Percentiles rank a stretch among this genome's conserved stretches.
phyloP scores from a whole-genome alignment of 306 rosid genomes.

The Malus asiatica region DNA sequence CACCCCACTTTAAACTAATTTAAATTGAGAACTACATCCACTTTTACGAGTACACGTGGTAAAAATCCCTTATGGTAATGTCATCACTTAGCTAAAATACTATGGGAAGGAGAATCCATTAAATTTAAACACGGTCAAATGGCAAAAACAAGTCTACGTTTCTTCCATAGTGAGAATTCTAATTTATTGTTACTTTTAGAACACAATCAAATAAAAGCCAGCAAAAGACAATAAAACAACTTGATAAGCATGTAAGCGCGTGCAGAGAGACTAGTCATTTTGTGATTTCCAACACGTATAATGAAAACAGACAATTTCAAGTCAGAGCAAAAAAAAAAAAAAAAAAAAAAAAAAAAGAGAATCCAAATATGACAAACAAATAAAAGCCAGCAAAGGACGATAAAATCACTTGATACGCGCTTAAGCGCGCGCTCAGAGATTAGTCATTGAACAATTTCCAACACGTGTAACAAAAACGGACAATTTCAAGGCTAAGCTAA shows the following conservation, averaged over 20 bases:
- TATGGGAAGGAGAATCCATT: background rate
- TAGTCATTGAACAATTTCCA: background rate
- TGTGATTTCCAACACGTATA: background rate
- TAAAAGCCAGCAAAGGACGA: background rate
- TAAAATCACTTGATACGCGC: too few relatives aligned
- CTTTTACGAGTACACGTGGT: background rate
- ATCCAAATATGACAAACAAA: background rate
- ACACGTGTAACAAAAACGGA: background rate
- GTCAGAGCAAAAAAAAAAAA: background rate
- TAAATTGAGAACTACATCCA: background rate
- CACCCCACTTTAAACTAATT: too few relatives aligned
- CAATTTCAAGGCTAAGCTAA: background rate
- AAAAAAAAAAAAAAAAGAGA: background rate
- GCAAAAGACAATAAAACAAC: background rate
- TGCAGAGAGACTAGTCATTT: background rate
- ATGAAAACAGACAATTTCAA: background rate
- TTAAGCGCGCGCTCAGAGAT: fast-evolving
- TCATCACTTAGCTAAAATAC: background rate
- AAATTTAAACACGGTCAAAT: too few relatives aligned
- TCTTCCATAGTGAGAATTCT: too few relatives aligned
- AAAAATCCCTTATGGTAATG: background rate
- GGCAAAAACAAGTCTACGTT: too few relatives aligned
- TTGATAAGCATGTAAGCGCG: too few relatives aligned
- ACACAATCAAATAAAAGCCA: background rate
- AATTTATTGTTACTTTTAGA: too few relatives aligned